Evolutionary conservation across 208 protist genomes (phyloP).

Genomic region (Entamoeba invadens): DNA sequence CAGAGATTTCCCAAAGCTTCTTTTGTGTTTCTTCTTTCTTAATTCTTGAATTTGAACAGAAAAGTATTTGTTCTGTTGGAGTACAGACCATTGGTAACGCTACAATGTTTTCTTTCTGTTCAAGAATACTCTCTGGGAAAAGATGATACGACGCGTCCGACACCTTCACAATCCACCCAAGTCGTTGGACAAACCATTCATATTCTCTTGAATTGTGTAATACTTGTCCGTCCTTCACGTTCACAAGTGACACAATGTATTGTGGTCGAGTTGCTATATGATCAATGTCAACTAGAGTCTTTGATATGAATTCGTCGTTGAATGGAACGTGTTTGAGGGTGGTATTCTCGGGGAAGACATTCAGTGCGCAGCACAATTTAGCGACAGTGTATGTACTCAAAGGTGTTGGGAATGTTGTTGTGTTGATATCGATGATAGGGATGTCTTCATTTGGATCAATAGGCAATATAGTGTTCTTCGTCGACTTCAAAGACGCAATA

Average conservation of each 20-base stretch:
- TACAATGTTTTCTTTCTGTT: not conserved
- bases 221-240: not conserved
- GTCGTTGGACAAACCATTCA: not conserved
- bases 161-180: not conserved
- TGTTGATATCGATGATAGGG: not conserved
- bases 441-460: not conserved
- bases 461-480: not conserved
- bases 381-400: not conserved
- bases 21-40: not conserved
- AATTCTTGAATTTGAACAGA: not conserved
- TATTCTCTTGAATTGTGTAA: not conserved
- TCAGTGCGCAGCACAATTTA: not conserved
- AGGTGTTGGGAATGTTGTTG: not conserved
- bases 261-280: not conserved
- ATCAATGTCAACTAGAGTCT: not conserved
- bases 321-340: not conserved
- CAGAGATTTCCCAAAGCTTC: not conserved
- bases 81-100: not conserved
- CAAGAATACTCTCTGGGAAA: not conserved
- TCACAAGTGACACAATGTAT: not conserved
- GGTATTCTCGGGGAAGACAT: not conserved
- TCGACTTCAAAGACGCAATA: not conserved
- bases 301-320: not conserved
- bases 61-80: not conserved
- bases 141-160: not conserved